A percentile compares a stretch with the other conserved stretches of the same genome.
These are phyloP conservation scores for Rutstroemia sp. DNA, from an alignment of 2,329 filamentous ascomycete genomes.

Conservation along the genomic window DNA sequence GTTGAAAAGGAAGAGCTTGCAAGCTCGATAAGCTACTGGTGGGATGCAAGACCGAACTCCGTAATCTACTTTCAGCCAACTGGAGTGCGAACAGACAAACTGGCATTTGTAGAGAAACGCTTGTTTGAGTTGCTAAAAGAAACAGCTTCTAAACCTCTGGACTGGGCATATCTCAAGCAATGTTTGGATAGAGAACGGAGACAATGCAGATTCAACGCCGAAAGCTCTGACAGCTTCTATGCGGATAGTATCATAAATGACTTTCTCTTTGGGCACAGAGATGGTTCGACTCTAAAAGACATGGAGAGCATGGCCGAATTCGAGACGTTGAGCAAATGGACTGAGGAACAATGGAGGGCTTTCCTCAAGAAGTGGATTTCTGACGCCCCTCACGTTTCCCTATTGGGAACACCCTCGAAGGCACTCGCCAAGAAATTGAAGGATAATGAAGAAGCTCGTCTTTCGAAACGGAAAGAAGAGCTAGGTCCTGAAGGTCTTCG, in stretches of 20 bases:
- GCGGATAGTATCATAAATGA: slow-evolving; percentile 82
- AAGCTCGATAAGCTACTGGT: slow-evolving; percentile 74
- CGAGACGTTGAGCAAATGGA: slow-evolving; percentile 70
- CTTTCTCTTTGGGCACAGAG: slow-evolving; percentile 80
- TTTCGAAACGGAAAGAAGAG: slow-evolving; percentile 70
- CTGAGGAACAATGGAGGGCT: slow-evolving; percentile 71
- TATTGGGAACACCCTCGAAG: slow-evolving; percentile 80
- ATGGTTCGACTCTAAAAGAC: slow-evolving; percentile 67
- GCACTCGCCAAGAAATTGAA: slow-evolving; percentile 76
- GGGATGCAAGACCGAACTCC: slow-evolving; percentile 71
- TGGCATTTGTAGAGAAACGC: slow-evolving; percentile 76
- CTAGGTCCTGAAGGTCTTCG: slow-evolving; percentile 78
- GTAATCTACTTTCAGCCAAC: slow-evolving; percentile 82
- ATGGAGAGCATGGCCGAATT: slow-evolving; percentile 51
- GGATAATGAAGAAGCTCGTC: slow-evolving; percentile 67
- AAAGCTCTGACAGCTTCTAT: slow-evolving; percentile 75
- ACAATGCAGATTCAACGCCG: slow-evolving; percentile 75
- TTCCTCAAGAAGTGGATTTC: slow-evolving; percentile 80
- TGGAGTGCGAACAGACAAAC: slow-evolving; percentile 78
- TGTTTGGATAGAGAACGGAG: slow-evolving; percentile 77
- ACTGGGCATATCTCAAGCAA: slow-evolving; percentile 85
- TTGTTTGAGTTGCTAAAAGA: slow-evolving; percentile 79
- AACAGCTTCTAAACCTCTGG: slow-evolving; percentile 70
- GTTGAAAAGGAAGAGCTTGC: slow-evolving; percentile 91
- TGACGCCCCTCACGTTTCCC: slow-evolving; percentile 78